Base-by-base conservation (phyloP, 352 stramenopile species). In the Pythium scleroteichum region DNA sequence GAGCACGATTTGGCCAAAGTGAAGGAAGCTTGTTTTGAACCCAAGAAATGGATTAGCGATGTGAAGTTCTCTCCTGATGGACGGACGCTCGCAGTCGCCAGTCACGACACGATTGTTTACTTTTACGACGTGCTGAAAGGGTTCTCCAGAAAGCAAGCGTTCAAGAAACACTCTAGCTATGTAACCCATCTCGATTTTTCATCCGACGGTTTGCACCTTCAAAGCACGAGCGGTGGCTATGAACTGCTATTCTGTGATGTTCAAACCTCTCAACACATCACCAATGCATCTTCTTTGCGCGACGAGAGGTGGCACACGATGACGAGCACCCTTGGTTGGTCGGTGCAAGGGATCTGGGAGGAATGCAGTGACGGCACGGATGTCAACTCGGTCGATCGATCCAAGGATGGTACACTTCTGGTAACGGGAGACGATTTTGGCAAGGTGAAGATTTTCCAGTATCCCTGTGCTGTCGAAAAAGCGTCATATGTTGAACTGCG, bases 241-340 rank as follows among this genome's bases (percentile, higher is more conserved):
- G 92, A 98, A 59, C 59, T 98, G 16, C 68, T 95, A 12, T 98
- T 96, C 47, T 95, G 79, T 20, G 91, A 98, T 48, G 84, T 89
- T 1, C 74, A 80, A 47, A 69, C 74, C 0, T 81, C 64, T 2
- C 54, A 66, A 20, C 81, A 90, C 45, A 76, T 98, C 33, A 89
- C 87, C 23, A 85, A 81, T 52, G 82, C 92, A 0, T 77, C 83
- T 12, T 73, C 69, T 1, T 78, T 98, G 23, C 82, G 89, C 20
- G 92, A 99, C 59, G 82, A 94, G 12, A 66, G 79, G 29, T 98
- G 94, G 94, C 68, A 95, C 50, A 96, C 90, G 3, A 82, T 96
- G 64, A 97, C 90, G 4, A 87, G 77, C 29, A 87, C 89, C 0
- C 75, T 97, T 13, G 75, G 78, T 1, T 98, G 95, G 95, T 65